These are phyloP conservation scores for Gregarina niphandrodes DNA, from an alignment of 169 alveolate species.

Conservation along the genomic window DNA sequence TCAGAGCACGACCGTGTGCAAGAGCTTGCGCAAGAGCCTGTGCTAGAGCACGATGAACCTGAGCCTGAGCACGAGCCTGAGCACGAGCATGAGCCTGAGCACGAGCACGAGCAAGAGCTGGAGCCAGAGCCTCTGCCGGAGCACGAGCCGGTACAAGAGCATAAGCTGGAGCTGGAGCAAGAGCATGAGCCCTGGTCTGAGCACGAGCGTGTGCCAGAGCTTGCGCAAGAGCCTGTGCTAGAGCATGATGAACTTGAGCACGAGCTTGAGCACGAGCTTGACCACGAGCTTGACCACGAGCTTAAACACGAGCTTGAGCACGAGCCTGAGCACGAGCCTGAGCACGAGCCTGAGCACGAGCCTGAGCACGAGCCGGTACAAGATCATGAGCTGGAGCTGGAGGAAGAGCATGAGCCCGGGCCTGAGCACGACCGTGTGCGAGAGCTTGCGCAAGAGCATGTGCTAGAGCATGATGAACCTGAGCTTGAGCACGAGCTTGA, in stretches of 20 bases:
- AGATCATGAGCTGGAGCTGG: not conserved
- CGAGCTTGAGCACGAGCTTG: not conserved
- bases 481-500: not conserved
- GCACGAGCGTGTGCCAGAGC: not conserved
- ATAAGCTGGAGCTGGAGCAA: not conserved
- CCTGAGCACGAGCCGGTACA: not conserved
- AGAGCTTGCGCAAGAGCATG: too few relatives aligned
- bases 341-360: not conserved
- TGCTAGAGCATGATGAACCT: not conserved
- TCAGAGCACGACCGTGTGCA: not conserved
- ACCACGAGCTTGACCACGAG: not conserved
- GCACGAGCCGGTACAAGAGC: not conserved
- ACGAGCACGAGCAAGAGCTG: not conserved
- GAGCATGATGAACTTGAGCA: not conserved
- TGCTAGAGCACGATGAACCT: not conserved
- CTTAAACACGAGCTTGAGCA: not conserved
- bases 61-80: not conserved
- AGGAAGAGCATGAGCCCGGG: too few relatives aligned
- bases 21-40: not conserved
- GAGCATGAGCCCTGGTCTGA: not conserved
- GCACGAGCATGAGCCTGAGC: not conserved
- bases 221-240: not conserved
- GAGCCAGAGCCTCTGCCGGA: not conserved
- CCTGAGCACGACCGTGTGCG: too few relatives aligned
- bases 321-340: not conserved